Evolutionary conservation across 176 grass and related monocot species (phyloP).

Genomic region (Triticum urartu): DNA sequence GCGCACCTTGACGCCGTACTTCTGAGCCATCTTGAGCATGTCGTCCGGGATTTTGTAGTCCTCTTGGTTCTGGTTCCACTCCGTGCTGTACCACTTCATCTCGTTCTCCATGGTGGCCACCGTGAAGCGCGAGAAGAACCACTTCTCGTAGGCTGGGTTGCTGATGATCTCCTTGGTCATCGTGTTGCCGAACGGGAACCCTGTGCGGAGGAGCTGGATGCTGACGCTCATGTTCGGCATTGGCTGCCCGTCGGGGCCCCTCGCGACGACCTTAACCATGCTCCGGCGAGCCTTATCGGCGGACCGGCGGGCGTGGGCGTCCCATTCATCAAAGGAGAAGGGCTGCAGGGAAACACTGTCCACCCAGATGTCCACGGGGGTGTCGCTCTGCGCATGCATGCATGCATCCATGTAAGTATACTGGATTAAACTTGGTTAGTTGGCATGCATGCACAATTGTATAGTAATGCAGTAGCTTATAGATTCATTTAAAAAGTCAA

Average conservation of each 20-base stretch:
- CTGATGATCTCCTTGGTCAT: conserved; percentile 23
- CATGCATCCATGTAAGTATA: too few relatives aligned
- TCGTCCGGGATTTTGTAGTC: conserved; percentile 46
- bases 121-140: conserved; percentile 83
- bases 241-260: conserved; percentile 24
- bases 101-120: conserved; percentile 96
- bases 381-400: conserved; percentile 19
- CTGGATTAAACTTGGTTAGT: too few relatives aligned
- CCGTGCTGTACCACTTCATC: conserved; percentile 92
- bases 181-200: conserved; percentile 55
- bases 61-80: conserved; percentile 31
- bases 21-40: conserved; percentile 49
- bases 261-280: conserved; percentile 1
- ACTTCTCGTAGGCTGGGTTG: conserved; percentile 44
- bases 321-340: conserved; percentile 64
- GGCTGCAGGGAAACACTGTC: conserved; percentile 61
- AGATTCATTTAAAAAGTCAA: too few relatives aligned
- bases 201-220: conserved; percentile 7
- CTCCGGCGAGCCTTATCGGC: conserved; percentile 11
- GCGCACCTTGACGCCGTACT: conserved; percentile 26
- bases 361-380: conserved; percentile 41
- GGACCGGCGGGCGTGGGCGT: conserved; percentile 32
- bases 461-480: too few relatives aligned
- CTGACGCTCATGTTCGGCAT: conserved; percentile 29
- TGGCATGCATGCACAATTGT: too few relatives aligned